Base-by-base conservation (phyloP, 805 yeast genomes). In the Myxozyma kluyveri region DNA sequence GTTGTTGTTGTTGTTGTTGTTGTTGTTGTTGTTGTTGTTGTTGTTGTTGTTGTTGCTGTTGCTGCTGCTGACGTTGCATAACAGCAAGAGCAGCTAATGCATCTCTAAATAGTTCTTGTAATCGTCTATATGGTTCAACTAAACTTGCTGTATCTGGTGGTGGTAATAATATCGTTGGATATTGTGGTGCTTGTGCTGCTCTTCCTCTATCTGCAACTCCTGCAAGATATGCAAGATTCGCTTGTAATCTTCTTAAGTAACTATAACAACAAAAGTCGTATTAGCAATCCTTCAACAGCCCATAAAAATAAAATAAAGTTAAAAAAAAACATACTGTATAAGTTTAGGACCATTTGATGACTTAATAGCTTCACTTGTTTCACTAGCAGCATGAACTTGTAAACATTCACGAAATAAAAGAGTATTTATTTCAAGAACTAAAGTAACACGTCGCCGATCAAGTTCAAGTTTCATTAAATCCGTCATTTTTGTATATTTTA, bases 141-240 rank as follows among this genome's bases (percentile, higher is more conserved):
- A 69, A 61, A 7, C 57, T 42, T 19, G 71, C 66, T 5, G 67
- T 42, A 18, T 62, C 67, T 2, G 61, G 59, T 2, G 70, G 66
- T 1, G 71, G 57, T 1, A 62, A 50, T 21, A 70, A 46, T 2
- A 67, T 52, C 32, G 66, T 69, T 4, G 72, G 72, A 47, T 59
- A 62, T 24, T 49, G 54, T 29, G 52, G 54, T 10, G 54, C 52
- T 3, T 52, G 58, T 19, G 52, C 26, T 31, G 50, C 33, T 46
- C 61, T 62, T 14, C 60, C 50, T 24, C 57, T 52, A 43, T 67
- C 71, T 6, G 62, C 64, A 27, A 64, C 46, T 18, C 67, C 55
- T 7, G 68, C 67, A 50, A 70, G 62, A 47, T 67, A 70, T 18
- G 66, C 60, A 36, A 71, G 52, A 47, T 71, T 71, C 40, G 65